Percentiles rank a stretch among this genome's conserved stretches.
Evolutionary conservation across 2,329 filamentous ascomycete species (phyloP).

Genomic region (Gnomoniopsis sp.): DNA sequence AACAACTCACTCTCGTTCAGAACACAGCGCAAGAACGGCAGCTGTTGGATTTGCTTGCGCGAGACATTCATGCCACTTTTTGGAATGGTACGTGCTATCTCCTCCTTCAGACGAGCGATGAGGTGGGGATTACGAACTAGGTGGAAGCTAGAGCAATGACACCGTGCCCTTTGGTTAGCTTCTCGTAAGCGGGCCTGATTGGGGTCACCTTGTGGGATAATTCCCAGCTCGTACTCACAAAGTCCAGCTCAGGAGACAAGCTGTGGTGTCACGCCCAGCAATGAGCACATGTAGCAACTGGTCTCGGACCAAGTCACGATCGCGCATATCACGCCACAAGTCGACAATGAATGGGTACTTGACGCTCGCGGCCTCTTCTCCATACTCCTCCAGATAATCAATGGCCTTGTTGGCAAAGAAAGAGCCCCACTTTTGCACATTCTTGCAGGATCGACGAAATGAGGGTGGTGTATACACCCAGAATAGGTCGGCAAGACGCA

Average conservation of each 20-base stretch:
- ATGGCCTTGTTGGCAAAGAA: conserved; percentile 30
- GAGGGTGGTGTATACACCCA: conserved; percentile 16
- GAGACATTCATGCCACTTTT: conserved; percentile 10
- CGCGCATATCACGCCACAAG: conserved; percentile 20
- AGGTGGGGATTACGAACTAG: neutral
- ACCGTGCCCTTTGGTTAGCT: neutral
- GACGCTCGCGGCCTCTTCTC: conserved; percentile 20
- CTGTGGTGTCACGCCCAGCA: conserved; percentile 22
- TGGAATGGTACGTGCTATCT: conserved; percentile 12
- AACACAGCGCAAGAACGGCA: conserved; percentile 20
- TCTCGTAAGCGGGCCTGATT: neutral
- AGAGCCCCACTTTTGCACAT: conserved; percentile 21
- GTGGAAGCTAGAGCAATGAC: neutral
- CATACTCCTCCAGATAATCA: conserved; percentile 1
- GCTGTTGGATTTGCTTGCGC: conserved; percentile 19
- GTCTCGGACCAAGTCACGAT: conserved; percentile 18
- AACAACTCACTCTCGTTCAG: conserved; percentile 19
- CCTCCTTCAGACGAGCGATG: conserved; percentile 1
- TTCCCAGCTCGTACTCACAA: no score
- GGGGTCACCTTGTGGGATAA: no score
- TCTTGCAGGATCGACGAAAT: conserved; percentile 12
- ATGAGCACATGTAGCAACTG: conserved; percentile 22
- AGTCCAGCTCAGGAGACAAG: conserved; percentile 21
- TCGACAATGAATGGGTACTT: conserved; percentile 43
- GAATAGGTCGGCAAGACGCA: conserved; percentile 19